Conservation (phyloP, 345 rosid genomes). For the Viola odorata region DNA sequence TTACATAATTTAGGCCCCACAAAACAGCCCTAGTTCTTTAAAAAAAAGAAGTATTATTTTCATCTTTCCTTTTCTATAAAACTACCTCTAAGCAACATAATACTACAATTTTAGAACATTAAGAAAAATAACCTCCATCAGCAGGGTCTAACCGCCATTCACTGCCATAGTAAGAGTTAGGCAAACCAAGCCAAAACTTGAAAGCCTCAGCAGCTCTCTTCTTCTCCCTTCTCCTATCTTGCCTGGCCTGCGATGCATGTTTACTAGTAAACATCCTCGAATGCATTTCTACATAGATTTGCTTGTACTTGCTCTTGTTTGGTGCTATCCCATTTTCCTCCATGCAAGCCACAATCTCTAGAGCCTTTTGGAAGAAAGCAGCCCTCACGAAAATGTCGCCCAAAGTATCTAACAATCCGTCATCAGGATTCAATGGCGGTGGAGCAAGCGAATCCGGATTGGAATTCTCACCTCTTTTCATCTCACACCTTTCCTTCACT, state of each 20-base stretch:
- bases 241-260: slow-evolving; percentile 87
- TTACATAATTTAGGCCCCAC: no score
- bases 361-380: slow-evolving; percentile 82
- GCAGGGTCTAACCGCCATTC: slow-evolving; percentile 64
- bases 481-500: slow-evolving; percentile 56
- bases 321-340: slow-evolving; percentile 84
- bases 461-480: slow-evolving; percentile 23
- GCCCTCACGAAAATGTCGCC: slow-evolving; percentile 92
- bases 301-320: slow-evolving; percentile 79
- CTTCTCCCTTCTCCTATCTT: slow-evolving; percentile 64
- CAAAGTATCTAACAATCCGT: slow-evolving; percentile 58
- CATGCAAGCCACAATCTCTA: slow-evolving; percentile 89
- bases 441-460: slow-evolving; percentile 28
- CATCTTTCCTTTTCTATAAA: no score
- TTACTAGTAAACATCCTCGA: slow-evolving; percentile 95
- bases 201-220: slow-evolving; percentile 96
- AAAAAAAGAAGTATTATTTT: no score
- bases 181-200: slow-evolving; percentile 94
- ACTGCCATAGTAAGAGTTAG: slow-evolving; percentile 81
- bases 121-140: slow-evolving; percentile 19
- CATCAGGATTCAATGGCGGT: slow-evolving; percentile 64
- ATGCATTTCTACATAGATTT: slow-evolving; percentile 89
- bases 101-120: neutral
- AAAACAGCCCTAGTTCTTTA: no score
- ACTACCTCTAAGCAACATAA: no score